phyloP scores from a whole-genome alignment of 2,329 filamentous ascomycete species.

The Claviceps humidiphila region DNA sequence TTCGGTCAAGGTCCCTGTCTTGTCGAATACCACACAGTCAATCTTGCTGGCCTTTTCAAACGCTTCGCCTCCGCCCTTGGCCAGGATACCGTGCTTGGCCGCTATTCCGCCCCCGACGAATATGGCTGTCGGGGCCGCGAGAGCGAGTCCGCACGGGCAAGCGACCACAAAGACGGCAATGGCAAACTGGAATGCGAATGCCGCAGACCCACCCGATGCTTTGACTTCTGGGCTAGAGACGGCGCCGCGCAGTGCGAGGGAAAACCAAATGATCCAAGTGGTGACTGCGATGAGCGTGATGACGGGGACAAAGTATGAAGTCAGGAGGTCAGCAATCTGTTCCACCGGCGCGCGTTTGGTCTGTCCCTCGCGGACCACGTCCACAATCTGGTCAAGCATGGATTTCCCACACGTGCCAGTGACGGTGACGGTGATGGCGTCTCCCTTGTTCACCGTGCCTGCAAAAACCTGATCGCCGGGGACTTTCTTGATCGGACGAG shows the following conservation, averaged over 20 bases:
- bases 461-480: conserved; percentile 54
- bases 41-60: conserved; percentile 73
- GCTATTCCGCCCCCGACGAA: conserved; percentile 73
- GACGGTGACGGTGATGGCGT: conserved; percentile 48
- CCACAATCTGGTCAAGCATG: conserved; percentile 70
- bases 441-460: conserved; percentile 60
- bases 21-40: conserved; percentile 75
- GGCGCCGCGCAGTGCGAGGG: conserved; percentile 43
- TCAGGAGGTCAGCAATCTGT: conserved; percentile 58
- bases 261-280: conserved; percentile 62
- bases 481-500: conserved; percentile 49
- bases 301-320: conserved; percentile 63
- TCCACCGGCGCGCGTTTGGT: conserved; percentile 64
- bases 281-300: conserved; percentile 55
- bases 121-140: conserved; percentile 76
- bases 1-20: conserved; percentile 71
- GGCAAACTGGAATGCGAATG: conserved; percentile 68
- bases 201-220: conserved; percentile 49
- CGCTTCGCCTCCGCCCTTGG: conserved; percentile 72
- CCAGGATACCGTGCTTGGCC: conserved; percentile 66
- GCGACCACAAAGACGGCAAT: conserved; percentile 81
- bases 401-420: conserved; percentile 54
- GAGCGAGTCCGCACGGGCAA: conserved; percentile 70
- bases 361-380: conserved; percentile 65
- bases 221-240: conserved; percentile 46